Base-by-base conservation (phyloP, 192 early-diverging fungal species). In the Rhizophagus sp. region DNA sequence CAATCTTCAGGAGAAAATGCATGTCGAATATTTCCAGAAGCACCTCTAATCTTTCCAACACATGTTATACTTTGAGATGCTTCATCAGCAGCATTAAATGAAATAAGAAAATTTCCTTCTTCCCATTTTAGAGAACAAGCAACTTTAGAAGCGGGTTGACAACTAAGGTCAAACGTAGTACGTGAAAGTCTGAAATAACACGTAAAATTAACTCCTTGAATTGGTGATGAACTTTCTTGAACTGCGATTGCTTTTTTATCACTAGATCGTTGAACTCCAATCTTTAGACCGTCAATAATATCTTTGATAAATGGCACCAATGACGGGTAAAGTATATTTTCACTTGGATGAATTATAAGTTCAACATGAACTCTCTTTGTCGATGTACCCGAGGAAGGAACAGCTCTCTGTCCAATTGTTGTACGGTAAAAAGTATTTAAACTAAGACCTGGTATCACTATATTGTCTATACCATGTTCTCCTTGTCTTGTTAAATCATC, bases 1-100 rank as follows among this genome's bases (percentile, higher is more conserved):
- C 93, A 93, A 76, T 86, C 83, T 80, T 93, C 90, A 19, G 92
- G 92, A n/a, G 94, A 95, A 77, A 93, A 95, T 22, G 88, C 82
- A 76, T 95, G 94, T 3, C 90, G 90, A 27, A 94, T 85, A 47
- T 90, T 83, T 0, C 87, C 90, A 1, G 90, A 91, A 0, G 89
- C 88, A 5, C 88, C 88, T n/a, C 82, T 79, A 33, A 94, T 86
- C 36, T 84, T 89, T 12, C 85, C 92, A 30, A 88, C 84, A 78
- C 90, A 88, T 19, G 88, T 91, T 33, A 88, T 81, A 22, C 87
- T 87, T 41, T 83, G 80, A 62, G 82, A 79, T 1, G 82, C 83
- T 3, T 36, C 62, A 8, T 84, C 80, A 12, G 77, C 81, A n/a
- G 84, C 86, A 49, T 83, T 85, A 5, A 81, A 87, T 27, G 83